These are phyloP conservation scores for Candida stauntonica DNA, from an alignment of 805 yeast species.

Conservation along the genomic window DNA sequence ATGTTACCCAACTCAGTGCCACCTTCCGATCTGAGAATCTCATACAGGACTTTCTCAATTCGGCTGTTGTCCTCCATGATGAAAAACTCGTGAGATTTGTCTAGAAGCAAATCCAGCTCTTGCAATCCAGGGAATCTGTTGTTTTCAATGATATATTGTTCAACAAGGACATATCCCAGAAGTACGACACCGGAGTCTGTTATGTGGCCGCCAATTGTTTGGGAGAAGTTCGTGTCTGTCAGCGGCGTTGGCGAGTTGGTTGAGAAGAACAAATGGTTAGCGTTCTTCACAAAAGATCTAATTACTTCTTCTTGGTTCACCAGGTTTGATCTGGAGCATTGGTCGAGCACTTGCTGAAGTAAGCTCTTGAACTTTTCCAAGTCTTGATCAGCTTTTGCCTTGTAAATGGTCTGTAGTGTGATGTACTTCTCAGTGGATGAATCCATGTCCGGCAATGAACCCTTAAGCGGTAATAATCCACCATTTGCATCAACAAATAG, in stretches of 20 bases:
- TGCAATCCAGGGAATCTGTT: constrained; percentile 10
- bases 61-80: constrained; percentile 15
- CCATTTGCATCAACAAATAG: constrained; percentile 39
- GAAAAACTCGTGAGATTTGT: constrained; percentile 2
- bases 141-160: constrained; percentile 5
- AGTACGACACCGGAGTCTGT: constrained; percentile 13
- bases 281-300: constrained; percentile 57
- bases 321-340: neutral
- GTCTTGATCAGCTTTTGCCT: constrained; percentile 51
- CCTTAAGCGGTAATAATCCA: constrained; percentile 61
- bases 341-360: no score
- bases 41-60: constrained; percentile 37
- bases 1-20: constrained; percentile 52
- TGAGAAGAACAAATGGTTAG: constrained; percentile 36
- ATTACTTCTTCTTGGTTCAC: constrained; percentile 30
- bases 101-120: neutral
- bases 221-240: constrained; percentile 7
- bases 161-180: constrained; percentile 13
- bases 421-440: constrained; percentile 64
- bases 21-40: constrained; percentile 38
- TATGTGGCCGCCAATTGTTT: constrained; percentile 1
- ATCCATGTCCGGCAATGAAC: constrained; percentile 85
- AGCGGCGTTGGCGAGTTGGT: constrained; percentile 5
- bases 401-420: constrained; percentile 52
- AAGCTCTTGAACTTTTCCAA: constrained; percentile 35